Evolutionary conservation across 257 asterid species (phyloP).

Genomic region (Fraxinus cuspidata): DNA sequence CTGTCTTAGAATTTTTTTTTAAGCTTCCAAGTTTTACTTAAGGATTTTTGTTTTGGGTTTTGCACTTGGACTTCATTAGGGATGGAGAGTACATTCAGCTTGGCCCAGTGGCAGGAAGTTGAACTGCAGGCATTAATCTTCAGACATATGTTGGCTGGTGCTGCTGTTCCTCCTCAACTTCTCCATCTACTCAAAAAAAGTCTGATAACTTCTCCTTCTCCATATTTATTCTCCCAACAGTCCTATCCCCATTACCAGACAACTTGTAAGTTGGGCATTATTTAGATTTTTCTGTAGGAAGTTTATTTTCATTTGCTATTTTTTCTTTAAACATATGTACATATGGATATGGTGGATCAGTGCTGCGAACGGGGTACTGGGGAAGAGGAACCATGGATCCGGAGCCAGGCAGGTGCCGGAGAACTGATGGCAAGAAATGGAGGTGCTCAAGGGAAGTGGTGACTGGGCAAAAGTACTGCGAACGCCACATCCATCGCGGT

Average conservation of each 20-base stretch:
- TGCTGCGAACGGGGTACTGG: background rate
- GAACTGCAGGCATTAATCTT: conserved; percentile 53
- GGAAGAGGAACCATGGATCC: too few relatives aligned
- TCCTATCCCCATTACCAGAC: conserved; percentile 30
- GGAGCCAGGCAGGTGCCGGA: too few relatives aligned
- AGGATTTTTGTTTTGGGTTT: background rate
- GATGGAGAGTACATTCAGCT: conserved; percentile 45
- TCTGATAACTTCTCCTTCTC: conserved; percentile 31
- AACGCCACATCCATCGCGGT: too few relatives aligned
- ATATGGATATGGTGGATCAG: background rate
- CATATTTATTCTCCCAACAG: conserved; percentile 33
- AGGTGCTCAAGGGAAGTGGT: too few relatives aligned
- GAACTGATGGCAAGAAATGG: too few relatives aligned
- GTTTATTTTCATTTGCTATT: background rate
- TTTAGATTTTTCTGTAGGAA: too few relatives aligned
- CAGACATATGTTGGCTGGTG: conserved; percentile 51
- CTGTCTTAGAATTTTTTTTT: background rate
- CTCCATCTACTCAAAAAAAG: conserved; percentile 48
- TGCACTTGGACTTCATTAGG: conserved; percentile 21
- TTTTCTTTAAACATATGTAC: too few relatives aligned
- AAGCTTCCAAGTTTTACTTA: background rate
- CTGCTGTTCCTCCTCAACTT: conserved; percentile 44
- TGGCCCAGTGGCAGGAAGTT: conserved; percentile 58
- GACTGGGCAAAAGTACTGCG: too few relatives aligned
- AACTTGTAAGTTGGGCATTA: conserved; percentile 32